phyloP scores from a whole-genome alignment of 2,329 filamentous ascomycete genomes.

The Aureobasidium mangrovei region DNA sequence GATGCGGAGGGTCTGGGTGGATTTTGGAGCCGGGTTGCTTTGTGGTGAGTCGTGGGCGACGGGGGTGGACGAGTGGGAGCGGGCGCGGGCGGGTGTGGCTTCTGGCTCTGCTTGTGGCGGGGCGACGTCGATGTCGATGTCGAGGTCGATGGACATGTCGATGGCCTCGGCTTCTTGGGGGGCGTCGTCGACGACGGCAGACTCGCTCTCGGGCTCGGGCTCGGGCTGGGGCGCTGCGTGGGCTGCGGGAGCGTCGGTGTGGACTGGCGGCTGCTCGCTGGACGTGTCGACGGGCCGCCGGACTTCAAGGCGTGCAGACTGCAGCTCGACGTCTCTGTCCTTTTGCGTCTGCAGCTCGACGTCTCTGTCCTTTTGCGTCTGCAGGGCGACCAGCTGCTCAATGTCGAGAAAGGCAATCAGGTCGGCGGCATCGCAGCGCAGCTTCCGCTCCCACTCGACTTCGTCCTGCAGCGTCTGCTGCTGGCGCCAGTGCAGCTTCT shows the following conservation, averaged over 20 bases:
- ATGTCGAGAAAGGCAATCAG: slow-evolving; percentile 67
- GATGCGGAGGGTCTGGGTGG: slow-evolving; percentile 13
- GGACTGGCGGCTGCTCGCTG: slow-evolving; percentile 21
- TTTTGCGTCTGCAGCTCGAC: slow-evolving; percentile 26
- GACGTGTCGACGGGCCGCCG: slow-evolving; percentile 16
- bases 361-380: neutral
- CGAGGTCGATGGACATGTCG: neutral
- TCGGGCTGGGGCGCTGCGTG: too few species aligned
- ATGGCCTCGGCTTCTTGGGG: neutral
- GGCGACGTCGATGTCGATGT: neutral
- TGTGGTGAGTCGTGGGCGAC: slow-evolving; percentile 3
- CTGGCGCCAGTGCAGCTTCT: slow-evolving; percentile 49
- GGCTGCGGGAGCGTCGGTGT: slow-evolving; percentile 47
- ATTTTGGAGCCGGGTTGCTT: neutral
- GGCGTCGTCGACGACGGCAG: neutral
- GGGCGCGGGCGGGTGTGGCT: neutral
- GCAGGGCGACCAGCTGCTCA: slow-evolving; percentile 54
- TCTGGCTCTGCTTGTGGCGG: neutral
- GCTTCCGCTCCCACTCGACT: slow-evolving; percentile 47
- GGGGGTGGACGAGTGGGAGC: slow-evolving; percentile 1
- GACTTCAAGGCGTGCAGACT: slow-evolving; percentile 19
- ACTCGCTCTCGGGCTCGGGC: neutral
- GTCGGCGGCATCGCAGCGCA: slow-evolving; percentile 61
- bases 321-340: slow-evolving; percentile 32
- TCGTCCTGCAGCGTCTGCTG: slow-evolving; percentile 54